Base-by-base conservation (phyloP, 2,329 filamentous ascomycete genomes). In the Volutella citrinella region DNA sequence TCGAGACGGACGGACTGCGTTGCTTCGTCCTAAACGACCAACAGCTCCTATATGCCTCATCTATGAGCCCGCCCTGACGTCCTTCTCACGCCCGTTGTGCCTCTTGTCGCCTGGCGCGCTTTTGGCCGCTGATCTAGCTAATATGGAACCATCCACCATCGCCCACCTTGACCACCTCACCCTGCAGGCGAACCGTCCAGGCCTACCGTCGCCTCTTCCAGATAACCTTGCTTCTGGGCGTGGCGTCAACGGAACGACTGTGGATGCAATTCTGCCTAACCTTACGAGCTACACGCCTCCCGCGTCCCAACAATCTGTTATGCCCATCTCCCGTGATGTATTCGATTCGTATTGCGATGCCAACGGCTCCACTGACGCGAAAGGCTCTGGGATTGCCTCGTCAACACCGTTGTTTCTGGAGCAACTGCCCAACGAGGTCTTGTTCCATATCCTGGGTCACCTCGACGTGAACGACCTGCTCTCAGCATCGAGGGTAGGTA, bases 381-480 rank as follows among this genome's bases (percentile, higher is more conserved):
- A n/a, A n/a, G n/a, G n/a, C n/a, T n/a, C n/a, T n/a, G n/a, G n/a
- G n/a, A n/a, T n/a, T n/a, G n/a, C n/a, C n/a, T n/a, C n/a, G n/a
- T n/a, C n/a, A n/a, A n/a, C n/a, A n/a, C n/a, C n/a, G n/a, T n/a
- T n/a, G n/a, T n/a, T n/a, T 36, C 48, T 64, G 58, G 62, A 66
- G 32, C 54, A 58, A 25, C 58, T 80, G 28, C 76, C 76, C 16
- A 78, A 73, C 54, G 76, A 80, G 56, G 55, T 80, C 18, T 56
- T 80, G 33, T 66, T 74, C 42, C 68, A 75, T 36, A 72, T 80
- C 25, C 59, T 79, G 42, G 64, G 67, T 33, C 76, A 70, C 45
- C 59, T 80, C 35, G 76, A 80, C 42, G 72, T 80, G 27, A 65
- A 64, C 51, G 76, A 80, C 54, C 56, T 80, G 39, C 59, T 80